Conservation (phyloP, 768 basidiomycete species). For the Agrocybe praecox region DNA sequence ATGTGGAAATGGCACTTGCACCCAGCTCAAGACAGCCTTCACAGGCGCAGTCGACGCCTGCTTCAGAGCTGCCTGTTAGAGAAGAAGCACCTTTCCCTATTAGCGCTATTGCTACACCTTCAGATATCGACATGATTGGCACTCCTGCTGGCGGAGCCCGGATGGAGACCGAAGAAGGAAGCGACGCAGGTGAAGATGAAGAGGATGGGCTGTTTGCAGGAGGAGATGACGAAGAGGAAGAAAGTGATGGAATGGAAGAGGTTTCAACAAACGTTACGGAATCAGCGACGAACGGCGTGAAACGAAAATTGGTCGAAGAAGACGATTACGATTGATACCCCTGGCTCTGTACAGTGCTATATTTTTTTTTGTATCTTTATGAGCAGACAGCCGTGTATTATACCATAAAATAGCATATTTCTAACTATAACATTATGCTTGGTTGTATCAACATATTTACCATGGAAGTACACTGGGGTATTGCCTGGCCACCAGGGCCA, state of each 20-base stretch:
- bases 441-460: conserved; percentile 18
- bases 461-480: conserved; percentile 14
- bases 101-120: conserved; percentile 62
- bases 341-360: neutral
- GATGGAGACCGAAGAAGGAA: conserved; percentile 58
- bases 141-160: conserved; percentile 39
- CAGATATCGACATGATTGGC: conserved; percentile 70
- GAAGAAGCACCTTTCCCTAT: conserved; percentile 61
- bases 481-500: conserved; percentile 43
- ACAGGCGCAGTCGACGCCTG: conserved; percentile 24
- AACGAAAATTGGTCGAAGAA: conserved; percentile 82
- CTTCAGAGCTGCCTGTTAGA: conserved; percentile 36
- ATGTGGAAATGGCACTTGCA: conserved; percentile 71
- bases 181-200: conserved; percentile 73
- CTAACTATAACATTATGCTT: conserved; percentile 14
- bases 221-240: conserved; percentile 74
- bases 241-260: conserved; percentile 85
- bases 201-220: conserved; percentile 80
- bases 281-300: conserved; percentile 59
- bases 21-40: conserved; percentile 6
- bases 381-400: conserved; percentile 11
- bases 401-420: conserved; percentile 13
- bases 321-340: conserved; percentile 70
- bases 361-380: conserved; percentile 6
- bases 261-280: conserved; percentile 55